Conservation (phyloP, 805 yeast genomes). For the Monosporozyma unispora region DNA sequence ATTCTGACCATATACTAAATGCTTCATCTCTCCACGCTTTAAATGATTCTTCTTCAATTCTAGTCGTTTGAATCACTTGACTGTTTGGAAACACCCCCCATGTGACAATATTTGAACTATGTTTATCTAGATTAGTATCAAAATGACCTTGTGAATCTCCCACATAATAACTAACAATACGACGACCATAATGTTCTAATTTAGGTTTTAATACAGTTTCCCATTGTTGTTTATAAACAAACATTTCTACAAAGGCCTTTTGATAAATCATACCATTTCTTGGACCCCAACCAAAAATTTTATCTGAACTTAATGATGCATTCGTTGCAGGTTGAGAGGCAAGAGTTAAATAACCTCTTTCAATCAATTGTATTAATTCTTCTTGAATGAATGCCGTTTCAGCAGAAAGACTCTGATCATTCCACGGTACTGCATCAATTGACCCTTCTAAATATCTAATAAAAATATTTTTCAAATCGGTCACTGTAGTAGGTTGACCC, state of each 20-base stretch:
- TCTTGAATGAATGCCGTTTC: conserved; percentile 93
- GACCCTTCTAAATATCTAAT: conserved; percentile 65
- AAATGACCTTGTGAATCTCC: conserved; percentile 56
- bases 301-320: conserved; percentile 68
- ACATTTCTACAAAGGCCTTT: conserved; percentile 87
- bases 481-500: conserved; percentile 60
- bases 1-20: conserved; percentile 80
- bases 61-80: conserved; percentile 85
- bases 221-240: conserved; percentile 71
- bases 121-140: conserved; percentile 48
- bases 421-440: conserved; percentile 82
- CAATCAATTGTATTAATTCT: conserved; percentile 71
- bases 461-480: conserved; percentile 60
- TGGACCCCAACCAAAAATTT: conserved; percentile 97
- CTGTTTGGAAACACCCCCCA: conserved; percentile 97
- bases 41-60: conserved; percentile 86
- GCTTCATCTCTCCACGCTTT: conserved; percentile 96
- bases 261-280: conserved; percentile 80
- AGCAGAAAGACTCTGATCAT: conserved; percentile 72
- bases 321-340: conserved; percentile 96
- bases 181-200: conserved; percentile 34
- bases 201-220: conserved; percentile 41
- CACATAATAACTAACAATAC: conserved; percentile 62
- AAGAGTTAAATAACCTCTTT: conserved; percentile 69
- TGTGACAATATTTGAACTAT: conserved; percentile 73